Evolutionary conservation across 2,329 filamentous ascomycete species (phyloP).

Genomic region (Penicillium sp.): DNA sequence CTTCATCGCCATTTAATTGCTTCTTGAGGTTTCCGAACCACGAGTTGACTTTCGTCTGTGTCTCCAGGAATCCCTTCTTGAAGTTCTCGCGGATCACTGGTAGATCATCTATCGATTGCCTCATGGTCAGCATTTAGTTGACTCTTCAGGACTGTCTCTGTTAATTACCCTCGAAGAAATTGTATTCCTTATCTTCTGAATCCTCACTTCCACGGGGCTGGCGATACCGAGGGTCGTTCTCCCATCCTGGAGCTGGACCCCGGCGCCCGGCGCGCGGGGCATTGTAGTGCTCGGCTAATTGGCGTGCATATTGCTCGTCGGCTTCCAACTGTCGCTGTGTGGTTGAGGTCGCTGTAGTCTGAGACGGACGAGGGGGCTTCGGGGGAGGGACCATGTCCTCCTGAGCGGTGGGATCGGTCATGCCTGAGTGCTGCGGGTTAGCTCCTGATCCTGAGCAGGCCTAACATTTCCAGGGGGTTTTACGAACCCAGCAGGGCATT

Average conservation of each 20-base stretch:
- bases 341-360: conserved; percentile 52
- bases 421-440: conserved; percentile 54
- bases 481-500: conserved; percentile 81
- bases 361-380: conserved; percentile 76
- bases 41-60: conserved; percentile 86
- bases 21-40: conserved; percentile 94
- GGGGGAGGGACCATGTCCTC: conserved; percentile 67
- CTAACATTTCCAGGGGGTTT: not conserved
- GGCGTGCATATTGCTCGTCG: conserved; percentile 88
- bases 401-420: conserved; percentile 78
- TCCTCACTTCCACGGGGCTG: conserved; percentile 58
- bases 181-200: conserved; percentile 74
- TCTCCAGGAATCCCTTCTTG: conserved; percentile 91
- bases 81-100: conserved; percentile 92
- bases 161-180: conserved; percentile 76
- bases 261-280: conserved; percentile 35
- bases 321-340: conserved; percentile 81
- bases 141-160: not conserved
- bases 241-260: conserved; percentile 37
- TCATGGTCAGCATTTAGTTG: conserved; percentile 3
- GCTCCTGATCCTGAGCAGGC: conserved; percentile 1
- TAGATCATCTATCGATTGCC: conserved; percentile 69
- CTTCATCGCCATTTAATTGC: conserved; percentile 85
- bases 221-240: conserved; percentile 43
- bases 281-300: conserved; percentile 89